Conservation (phyloP, 371 early-diverging fungal genomes). For the Mortierella sp. region DNA sequence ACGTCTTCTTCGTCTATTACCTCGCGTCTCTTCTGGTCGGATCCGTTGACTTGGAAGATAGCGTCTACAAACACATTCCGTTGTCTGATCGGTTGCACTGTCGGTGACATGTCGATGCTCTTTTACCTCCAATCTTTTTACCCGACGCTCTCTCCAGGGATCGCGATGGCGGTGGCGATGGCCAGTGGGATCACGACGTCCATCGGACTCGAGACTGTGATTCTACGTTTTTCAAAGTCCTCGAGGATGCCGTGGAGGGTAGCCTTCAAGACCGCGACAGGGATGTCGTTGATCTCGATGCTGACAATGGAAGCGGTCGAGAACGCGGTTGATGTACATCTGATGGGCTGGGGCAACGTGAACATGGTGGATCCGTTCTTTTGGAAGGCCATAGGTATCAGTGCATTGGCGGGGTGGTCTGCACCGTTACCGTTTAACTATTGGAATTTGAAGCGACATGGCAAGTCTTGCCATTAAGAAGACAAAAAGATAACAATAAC, state of each 20-base stretch:
- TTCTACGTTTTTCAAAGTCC: slow-evolving; percentile 53
- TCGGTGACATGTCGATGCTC: slow-evolving; percentile 64
- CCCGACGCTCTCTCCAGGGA: slow-evolving; percentile 56
- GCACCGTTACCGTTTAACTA: slow-evolving; percentile 68
- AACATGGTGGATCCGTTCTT: slow-evolving; percentile 59
- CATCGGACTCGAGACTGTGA: slow-evolving; percentile 61
- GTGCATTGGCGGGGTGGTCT: slow-evolving; percentile 61
- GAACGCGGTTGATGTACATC: slow-evolving; percentile 63
- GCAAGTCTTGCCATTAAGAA: slow-evolving; percentile 54
- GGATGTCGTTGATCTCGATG: slow-evolving; percentile 71
- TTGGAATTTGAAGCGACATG: slow-evolving; percentile 63
- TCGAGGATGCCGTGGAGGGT: slow-evolving; percentile 53
- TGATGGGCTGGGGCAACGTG: slow-evolving; percentile 64
- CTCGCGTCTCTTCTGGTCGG: slow-evolving; percentile 58
- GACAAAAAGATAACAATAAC: no score
- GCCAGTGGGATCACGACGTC: slow-evolving; percentile 64
- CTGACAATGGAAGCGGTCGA: slow-evolving; percentile 67
- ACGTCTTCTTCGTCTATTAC: slow-evolving; percentile 7
- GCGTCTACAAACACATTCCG: slow-evolving; percentile 63
- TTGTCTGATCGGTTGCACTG: slow-evolving; percentile 65
- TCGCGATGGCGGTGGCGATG: slow-evolving; percentile 62
- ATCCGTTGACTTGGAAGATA: slow-evolving; percentile 59
- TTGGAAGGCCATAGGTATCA: slow-evolving; percentile 60
- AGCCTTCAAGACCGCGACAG: slow-evolving; percentile 67
- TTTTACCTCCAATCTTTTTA: slow-evolving; percentile 62